Percentiles rank a stretch among this genome's conserved stretches.
These are phyloP conservation scores for Leccinum incarnatum DNA, from an alignment of 768 basidiomycete species.

Conservation along the genomic window DNA sequence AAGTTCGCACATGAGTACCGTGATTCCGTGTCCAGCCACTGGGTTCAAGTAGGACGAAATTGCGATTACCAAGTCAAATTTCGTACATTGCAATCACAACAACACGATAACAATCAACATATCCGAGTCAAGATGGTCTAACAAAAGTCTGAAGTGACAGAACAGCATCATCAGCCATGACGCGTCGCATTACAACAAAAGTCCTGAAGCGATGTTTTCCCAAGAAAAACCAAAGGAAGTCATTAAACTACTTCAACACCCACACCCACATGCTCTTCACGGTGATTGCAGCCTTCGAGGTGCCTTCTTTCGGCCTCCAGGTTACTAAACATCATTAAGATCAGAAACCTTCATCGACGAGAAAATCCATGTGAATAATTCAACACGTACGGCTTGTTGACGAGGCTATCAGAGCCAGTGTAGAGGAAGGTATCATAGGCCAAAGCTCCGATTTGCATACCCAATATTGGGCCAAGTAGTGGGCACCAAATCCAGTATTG, in stretches of 20 bases:
- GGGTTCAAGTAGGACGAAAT: not conserved
- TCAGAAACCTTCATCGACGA: not conserved
- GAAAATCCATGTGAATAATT: not conserved
- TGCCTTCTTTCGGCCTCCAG: conserved; percentile 15
- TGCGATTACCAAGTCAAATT: not conserved
- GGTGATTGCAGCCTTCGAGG: conserved; percentile 8
- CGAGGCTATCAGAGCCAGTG: conserved; percentile 50
- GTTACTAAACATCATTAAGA: conserved; percentile 7
- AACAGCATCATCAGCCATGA: not conserved
- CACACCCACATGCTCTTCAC: not conserved
- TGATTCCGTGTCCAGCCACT: not conserved
- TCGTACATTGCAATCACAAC: not conserved
- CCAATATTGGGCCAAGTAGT: conserved; percentile 55
- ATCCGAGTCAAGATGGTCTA: not conserved
- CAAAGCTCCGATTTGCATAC: conserved; percentile 51
- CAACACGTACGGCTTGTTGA: conserved; percentile 49
- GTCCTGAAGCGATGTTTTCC: not conserved
- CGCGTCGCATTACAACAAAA: not conserved
- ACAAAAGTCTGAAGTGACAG: not conserved
- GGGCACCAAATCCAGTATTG: conserved; percentile 80
- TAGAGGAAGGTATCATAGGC: conserved; percentile 61
- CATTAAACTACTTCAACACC: conserved; percentile 11
- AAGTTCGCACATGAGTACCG: not conserved
- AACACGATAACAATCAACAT: not conserved
- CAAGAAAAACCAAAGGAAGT: not conserved